Evolutionary conservation across 768 basidiomycete genomes (phyloP).

Genomic region (Mycena polygramma): DNA sequence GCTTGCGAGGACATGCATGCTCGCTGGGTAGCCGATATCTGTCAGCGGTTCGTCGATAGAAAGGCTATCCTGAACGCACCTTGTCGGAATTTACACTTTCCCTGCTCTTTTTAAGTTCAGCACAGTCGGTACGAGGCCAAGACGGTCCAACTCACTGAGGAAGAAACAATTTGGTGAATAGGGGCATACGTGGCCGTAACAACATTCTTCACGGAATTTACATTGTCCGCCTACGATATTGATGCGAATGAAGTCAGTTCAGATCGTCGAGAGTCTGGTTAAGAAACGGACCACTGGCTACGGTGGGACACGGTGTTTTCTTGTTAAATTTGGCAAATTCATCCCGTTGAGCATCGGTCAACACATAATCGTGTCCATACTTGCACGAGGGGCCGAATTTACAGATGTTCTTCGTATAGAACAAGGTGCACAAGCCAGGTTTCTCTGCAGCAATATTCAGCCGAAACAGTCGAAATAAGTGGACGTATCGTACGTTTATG

Average conservation of each 20-base stretch:
- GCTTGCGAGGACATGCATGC: slow-evolving; percentile 17
- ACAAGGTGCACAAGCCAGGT: slow-evolving; percentile 27
- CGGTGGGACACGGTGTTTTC: slow-evolving; percentile 27
- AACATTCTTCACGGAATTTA: slow-evolving; percentile 22
- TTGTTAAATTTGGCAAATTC: slow-evolving; percentile 28
- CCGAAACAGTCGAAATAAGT: background rate
- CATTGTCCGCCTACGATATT: slow-evolving; percentile 16
- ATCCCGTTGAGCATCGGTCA: slow-evolving; percentile 26
- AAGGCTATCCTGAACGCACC: background rate
- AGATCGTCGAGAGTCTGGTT: background rate
- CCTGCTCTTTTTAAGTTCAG: slow-evolving; percentile 21
- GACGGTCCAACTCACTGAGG: slow-evolving; percentile 23
- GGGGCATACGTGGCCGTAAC: slow-evolving; percentile 31
- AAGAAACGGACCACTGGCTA: background rate
- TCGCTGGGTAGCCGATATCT: slow-evolving; percentile 7
- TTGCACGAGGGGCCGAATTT: slow-evolving; percentile 23
- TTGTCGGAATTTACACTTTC: slow-evolving; percentile 32
- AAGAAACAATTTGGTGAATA: slow-evolving; percentile 28
- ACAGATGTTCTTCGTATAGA: slow-evolving; percentile 31
- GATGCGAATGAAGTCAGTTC: background rate
- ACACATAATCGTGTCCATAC: slow-evolving; percentile 33
- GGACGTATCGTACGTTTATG: slow-evolving; percentile 18
- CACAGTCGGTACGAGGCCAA: background rate
- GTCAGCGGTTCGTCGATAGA: background rate
- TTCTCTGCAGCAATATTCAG: slow-evolving; percentile 15